Conservation (phyloP, 345 rosid species). For the Aquilaria malaccensis region DNA sequence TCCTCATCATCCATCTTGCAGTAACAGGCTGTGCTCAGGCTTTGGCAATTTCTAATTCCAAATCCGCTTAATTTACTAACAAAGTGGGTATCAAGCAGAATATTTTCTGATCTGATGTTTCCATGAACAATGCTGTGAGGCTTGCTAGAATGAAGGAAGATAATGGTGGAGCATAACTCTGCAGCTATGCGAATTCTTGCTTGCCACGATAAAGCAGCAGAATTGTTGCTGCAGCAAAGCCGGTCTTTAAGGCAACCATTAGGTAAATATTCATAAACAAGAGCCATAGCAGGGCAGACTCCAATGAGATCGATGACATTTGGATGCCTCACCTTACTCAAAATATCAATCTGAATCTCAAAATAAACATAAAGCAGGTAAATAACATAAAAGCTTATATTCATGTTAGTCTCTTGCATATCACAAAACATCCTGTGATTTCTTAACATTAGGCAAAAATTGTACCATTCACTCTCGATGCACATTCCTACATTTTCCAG, state of each 20-base stretch:
- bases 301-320: conserved; percentile 23
- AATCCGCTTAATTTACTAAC: conserved; percentile 22
- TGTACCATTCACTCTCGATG: too few species aligned
- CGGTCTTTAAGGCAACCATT: conserved; percentile 29
- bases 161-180: conserved; percentile 19
- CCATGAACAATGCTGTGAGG: conserved; percentile 20
- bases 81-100: conserved; percentile 22
- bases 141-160: conserved; percentile 20
- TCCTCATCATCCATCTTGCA: neutral
- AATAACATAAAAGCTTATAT: neutral
- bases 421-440: neutral
- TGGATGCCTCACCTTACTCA: conserved; percentile 26
- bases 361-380: neutral
- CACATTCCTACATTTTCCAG: too few species aligned
- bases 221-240: conserved; percentile 15
- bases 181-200: conserved; percentile 18
- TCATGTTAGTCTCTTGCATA: neutral
- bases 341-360: conserved; percentile 15
- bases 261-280: conserved; percentile 23
- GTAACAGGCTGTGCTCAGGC: neutral
- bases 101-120: conserved; percentile 21
- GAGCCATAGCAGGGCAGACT: conserved; percentile 17
- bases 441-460: neutral
- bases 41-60: conserved; percentile 3
- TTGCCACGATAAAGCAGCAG: conserved; percentile 20